Percentiles rank a stretch among this genome's conserved stretches.
These are phyloP conservation scores for Sporothrix brasiliensis DNA, from an alignment of 2,329 filamentous ascomycete species.

Conservation along the genomic window DNA sequence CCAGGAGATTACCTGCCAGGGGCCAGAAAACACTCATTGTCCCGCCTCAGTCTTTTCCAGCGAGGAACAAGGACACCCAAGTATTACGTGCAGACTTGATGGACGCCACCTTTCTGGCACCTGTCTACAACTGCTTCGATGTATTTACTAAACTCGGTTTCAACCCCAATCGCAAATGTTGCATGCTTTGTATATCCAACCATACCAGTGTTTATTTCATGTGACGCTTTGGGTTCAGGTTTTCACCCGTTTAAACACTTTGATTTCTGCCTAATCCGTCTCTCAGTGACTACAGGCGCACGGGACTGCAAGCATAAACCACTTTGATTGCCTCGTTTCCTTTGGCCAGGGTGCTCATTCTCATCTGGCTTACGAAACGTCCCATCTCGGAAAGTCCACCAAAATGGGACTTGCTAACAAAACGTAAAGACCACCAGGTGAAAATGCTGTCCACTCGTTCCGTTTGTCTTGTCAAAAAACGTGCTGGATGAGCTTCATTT, in stretches of 20 bases:
- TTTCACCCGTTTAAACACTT: neutral
- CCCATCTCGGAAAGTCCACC: constrained; percentile 14
- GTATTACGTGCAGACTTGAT: neutral
- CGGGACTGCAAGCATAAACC: constrained; percentile 19
- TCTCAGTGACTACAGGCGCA: neutral
- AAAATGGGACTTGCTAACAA: neutral
- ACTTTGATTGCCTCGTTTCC: constrained; percentile 30
- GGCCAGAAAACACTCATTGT: neutral
- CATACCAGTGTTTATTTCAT: neutral
- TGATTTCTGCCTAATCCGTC: neutral
- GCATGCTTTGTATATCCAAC: neutral
- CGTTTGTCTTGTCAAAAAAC: no score
- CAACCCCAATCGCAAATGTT: neutral
- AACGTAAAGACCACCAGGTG: neutral
- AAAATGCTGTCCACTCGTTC: no score
- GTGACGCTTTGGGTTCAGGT: neutral
- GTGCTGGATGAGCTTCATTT: neutral
- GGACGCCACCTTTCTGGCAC: neutral
- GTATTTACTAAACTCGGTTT: constrained; percentile 1
- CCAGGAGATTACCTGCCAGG: constrained; percentile 25
- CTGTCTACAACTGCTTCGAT: neutral
- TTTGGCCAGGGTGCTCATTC: constrained; percentile 15
- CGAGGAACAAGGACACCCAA: neutral
- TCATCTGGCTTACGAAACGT: neutral
- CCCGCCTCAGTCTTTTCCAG: neutral